Evolutionary conservation across 352 stramenopile species (phyloP).

Genomic region (Phytopythium aichiense): DNA sequence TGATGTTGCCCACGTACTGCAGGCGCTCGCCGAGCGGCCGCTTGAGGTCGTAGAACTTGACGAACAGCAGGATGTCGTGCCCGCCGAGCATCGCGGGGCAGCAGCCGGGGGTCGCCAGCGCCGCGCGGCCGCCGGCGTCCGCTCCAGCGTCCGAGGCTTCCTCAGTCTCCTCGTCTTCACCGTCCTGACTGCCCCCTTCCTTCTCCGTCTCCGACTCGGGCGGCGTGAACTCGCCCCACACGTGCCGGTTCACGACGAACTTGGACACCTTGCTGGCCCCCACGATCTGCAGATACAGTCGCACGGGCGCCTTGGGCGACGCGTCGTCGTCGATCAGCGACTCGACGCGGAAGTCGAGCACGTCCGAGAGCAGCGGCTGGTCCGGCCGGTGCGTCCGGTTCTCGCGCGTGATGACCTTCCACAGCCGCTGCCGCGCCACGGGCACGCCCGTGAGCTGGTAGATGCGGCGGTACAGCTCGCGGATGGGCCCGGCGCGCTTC

Average conservation of each 20-base stretch:
- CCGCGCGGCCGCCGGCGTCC: conserved; percentile 2
- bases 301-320: conserved; percentile 58
- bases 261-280: conserved; percentile 1
- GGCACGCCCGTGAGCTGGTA: conserved; percentile 62
- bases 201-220: conserved; percentile 17
- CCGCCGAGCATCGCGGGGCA: conserved; percentile 11
- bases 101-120: conserved; percentile 12
- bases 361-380: conserved; percentile 35
- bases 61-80: conserved; percentile 72
- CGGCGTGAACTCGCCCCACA: conserved; percentile 55
- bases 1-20: conserved; percentile 75
- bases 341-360: conserved; percentile 44
- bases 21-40: conserved; percentile 59
- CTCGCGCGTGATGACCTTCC: conserved; percentile 83
- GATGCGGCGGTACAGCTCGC: conserved; percentile 61
- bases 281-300: conserved; percentile 70
- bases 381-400: conserved; percentile 81
- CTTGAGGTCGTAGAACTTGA: conserved; percentile 81
- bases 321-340: conserved; percentile 71
- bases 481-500: conserved; percentile 48
- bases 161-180: not conserved
- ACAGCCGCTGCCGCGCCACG: conserved; percentile 61
- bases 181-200: conserved; percentile 15
- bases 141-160: not conserved
- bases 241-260: not conserved